These are phyloP conservation scores for Cichorium intybus DNA, from an alignment of 140 eudicot genomes.

Conservation along the genomic window DNA sequence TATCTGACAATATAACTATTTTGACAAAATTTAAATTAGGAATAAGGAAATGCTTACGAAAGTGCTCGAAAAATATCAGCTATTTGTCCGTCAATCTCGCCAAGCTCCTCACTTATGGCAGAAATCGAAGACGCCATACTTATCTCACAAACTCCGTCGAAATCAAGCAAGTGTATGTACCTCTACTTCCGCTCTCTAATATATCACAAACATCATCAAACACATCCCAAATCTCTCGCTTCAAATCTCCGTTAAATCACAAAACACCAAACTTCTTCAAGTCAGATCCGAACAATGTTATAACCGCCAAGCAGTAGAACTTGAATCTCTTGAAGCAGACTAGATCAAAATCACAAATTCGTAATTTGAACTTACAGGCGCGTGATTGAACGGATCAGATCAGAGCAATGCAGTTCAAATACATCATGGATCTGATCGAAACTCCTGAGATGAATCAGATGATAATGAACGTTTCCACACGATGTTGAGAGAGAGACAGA, in stretches of 20 bases:
- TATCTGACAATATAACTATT: neutral
- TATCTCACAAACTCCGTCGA: constrained; percentile 17
- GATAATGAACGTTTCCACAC: constrained; percentile 13
- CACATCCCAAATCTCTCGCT: constrained; percentile 15
- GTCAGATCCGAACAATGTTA: constrained; percentile 19
- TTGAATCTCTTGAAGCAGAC: constrained; percentile 2
- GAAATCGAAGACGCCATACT: constrained; percentile 65
- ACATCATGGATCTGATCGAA: constrained; percentile 34
- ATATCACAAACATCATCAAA: constrained; percentile 9
- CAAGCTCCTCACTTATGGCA: constrained; percentile 80
- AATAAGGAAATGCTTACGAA: constrained; percentile 51
- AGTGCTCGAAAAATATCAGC: constrained; percentile 83
- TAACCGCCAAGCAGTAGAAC: constrained; percentile 1
- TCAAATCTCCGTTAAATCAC: constrained; percentile 3
- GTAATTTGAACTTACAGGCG: constrained; percentile 12
- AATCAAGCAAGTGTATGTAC: constrained; percentile 8
- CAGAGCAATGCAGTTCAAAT: constrained; percentile 38
- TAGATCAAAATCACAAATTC: constrained; percentile 7
- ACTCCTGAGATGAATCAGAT: constrained; percentile 1
- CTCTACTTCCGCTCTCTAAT: constrained; percentile 8
- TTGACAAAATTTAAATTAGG: neutral
- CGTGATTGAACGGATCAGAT: constrained; percentile 26
- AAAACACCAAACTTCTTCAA: constrained; percentile 9
- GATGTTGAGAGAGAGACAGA: constrained; percentile 27
- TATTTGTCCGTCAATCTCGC: constrained; percentile 87